Evolutionary conservation across 176 grass and related monocot genomes (phyloP).

Genomic region (Triticum timopheevii): DNA sequence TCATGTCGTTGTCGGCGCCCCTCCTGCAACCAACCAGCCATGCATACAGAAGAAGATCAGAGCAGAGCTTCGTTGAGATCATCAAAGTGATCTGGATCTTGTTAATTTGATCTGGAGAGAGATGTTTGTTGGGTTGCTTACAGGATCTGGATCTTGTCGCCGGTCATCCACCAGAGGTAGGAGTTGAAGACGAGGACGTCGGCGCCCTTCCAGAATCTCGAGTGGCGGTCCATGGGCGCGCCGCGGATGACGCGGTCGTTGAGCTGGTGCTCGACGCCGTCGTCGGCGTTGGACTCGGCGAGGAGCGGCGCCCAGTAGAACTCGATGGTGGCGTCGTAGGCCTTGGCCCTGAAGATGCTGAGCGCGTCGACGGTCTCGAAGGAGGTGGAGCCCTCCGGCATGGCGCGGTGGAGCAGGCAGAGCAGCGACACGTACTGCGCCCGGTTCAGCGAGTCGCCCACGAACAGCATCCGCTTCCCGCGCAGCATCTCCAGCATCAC

Average conservation of each 20-base stretch:
- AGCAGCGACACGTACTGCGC: conserved; percentile 64
- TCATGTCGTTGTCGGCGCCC: conserved; percentile 47
- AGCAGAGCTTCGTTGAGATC: background rate
- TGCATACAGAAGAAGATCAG: background rate
- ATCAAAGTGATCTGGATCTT: background rate
- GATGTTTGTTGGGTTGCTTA: background rate
- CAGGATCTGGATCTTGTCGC: conserved; percentile 51
- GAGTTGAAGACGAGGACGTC: conserved; percentile 71
- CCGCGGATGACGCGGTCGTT: conserved; percentile 51
- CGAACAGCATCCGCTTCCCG: conserved; percentile 69
- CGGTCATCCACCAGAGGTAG: conserved; percentile 67
- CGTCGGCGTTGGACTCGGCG: conserved; percentile 62
- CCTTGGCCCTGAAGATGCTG: conserved; percentile 50
- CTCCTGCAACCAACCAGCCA: conserved; percentile 17
- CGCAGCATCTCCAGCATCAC: conserved; percentile 69
- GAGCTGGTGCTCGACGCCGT: conserved; percentile 32
- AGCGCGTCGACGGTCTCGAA: conserved; percentile 58
- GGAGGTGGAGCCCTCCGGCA: conserved; percentile 48
- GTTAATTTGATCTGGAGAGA: background rate
- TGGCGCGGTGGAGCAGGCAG: conserved; percentile 59
- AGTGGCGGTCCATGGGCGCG: conserved; percentile 55
- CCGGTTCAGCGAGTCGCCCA: conserved; percentile 61
- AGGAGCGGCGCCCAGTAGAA: conserved; percentile 75
- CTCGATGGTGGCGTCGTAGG: conserved; percentile 69
- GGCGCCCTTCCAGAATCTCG: conserved; percentile 53